Base-by-base conservation (phyloP, 306 rosid genomes). In the Boehmeria nivea region DNA sequence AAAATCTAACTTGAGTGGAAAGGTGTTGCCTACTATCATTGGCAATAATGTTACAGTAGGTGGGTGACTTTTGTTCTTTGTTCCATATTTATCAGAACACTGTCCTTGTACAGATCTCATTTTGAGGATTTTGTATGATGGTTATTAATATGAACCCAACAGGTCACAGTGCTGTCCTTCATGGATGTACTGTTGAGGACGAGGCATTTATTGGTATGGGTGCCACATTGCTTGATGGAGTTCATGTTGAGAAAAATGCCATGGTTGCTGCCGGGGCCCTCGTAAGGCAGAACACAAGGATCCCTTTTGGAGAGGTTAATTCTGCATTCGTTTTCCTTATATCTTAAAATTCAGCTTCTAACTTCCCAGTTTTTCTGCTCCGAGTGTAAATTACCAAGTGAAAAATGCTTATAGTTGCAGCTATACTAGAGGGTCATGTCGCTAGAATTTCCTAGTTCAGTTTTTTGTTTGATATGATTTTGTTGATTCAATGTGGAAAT, bases 191-290 rank as follows among this genome's bases (percentile, higher is more conserved):
- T 20, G 81, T 90, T 47, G 95, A 90, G 71, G 98, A 87, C 59
- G 98, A 90, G 82, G 94, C 98, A 56, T 90, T 90, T 79, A 83
- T 90, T 25, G 98, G 94, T 45, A 87, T 87, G 95, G 91, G 95
- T 54, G 98, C 95, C 27, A 87, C 87, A 38, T 70, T 90, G 70
- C 98, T 90, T 51, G 98, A 90, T 75, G 98, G 95, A 57, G 95
- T 69, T 22, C 63, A 76, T 71, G 85, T 90, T 45, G 98, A 87
- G 77, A 90, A 74, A 65, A 84, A 90, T 61, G 91, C 95, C 52
- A 87, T 90, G 95, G 94, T 90, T 70, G 94, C 91, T 63, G 95
- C 94, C 27, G 95, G 98, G 69, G 98, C 98, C 56, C 94, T 84
- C 68, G 95, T 90, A 23, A 72, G 88, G 71, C 98, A 90, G 75